These are phyloP conservation scores for Rhododendron henanense DNA, from an alignment of 148 eudicot species.

Conservation along the genomic window DNA sequence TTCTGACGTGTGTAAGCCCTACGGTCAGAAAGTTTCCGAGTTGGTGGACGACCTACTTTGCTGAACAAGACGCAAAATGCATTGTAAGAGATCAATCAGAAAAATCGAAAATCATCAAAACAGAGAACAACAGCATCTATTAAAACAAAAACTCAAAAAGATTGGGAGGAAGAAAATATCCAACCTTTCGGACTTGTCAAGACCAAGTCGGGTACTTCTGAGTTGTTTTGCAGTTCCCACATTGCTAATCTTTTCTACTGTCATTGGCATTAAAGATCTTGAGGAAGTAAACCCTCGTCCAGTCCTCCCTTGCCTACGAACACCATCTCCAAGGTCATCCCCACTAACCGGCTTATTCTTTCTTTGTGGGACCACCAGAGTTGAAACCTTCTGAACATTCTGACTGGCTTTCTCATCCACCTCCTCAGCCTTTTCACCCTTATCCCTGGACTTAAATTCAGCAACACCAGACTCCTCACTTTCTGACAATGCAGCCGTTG, in stretches of 20 bases:
- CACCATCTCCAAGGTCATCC: slow-evolving; percentile 46
- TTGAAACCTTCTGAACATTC: slow-evolving; percentile 47
- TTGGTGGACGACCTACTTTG: slow-evolving; percentile 58
- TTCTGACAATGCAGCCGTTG: slow-evolving; percentile 51
- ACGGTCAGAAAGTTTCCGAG: slow-evolving; percentile 58
- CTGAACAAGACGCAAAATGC: slow-evolving; percentile 27
- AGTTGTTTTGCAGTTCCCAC: slow-evolving; percentile 59
- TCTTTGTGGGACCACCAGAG: slow-evolving; percentile 40
- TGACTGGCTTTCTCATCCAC: slow-evolving; percentile 42
- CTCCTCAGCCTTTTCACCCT: slow-evolving; percentile 45
- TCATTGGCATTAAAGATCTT: slow-evolving; percentile 37
- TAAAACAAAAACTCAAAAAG: not conserved
- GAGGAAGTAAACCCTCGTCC: slow-evolving; percentile 53
- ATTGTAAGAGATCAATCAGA: not conserved
- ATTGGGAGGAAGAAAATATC: not conserved
- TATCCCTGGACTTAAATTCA: slow-evolving; percentile 42
- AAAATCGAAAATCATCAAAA: not conserved
- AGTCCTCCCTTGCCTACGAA: slow-evolving; percentile 62
- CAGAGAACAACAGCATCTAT: not conserved
- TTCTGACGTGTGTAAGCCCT: slow-evolving; percentile 55
- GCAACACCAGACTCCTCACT: slow-evolving; percentile 67
- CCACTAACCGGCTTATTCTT: slow-evolving; percentile 46
- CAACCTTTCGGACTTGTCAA: slow-evolving; percentile 60
- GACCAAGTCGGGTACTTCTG: slow-evolving; percentile 44
- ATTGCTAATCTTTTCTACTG: slow-evolving; percentile 44